Base-by-base conservation (phyloP, 495 filamentous ascomycete genomes). In the Penicillium maclennaniae region DNA sequence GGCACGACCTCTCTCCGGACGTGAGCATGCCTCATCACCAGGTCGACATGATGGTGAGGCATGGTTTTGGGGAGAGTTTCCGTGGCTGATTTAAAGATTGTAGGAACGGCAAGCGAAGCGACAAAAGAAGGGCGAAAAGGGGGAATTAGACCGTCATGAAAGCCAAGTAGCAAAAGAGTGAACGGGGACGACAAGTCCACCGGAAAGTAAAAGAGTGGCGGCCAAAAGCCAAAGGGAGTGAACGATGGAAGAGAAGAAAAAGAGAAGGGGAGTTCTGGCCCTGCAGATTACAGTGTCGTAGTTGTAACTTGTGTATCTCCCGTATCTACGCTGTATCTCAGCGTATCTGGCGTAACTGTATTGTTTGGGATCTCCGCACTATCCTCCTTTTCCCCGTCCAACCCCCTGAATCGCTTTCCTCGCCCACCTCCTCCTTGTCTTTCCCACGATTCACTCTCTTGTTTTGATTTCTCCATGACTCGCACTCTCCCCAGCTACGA, bases 41-140 rank as follows among this genome's bases (percentile, higher is more conserved):
- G 34, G 36, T 67, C 49, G 53, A 56, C 59, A 68, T 72, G 65
- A 49, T 60, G 61, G 45, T 63, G 62, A 61, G 67, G 65, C 70
- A 70, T 74, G 45, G 39, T 65, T 43, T 51, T 44, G 28, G 44
- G 20, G n/a, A 25, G 40, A 23, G 47, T n/a, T 23, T 42, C 43
- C 51, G 38, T 7, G 48, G 25, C 1, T 12, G 19, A 20, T 40
- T 10, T 17, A 40, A 16, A 40, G 38, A 40, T 16, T 7, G 23
- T 23, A 23, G 23, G 38, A 40, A 16, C 43, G 46, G 39, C 27
- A 34, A 10, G 42, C 46, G 56, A 50, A 47, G 39, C n/a, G 51
- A 34, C 10, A 45, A n/a, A 41, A 19, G 40, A 25, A 26, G 28
- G 41, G 49, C 41, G 34, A 51, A 20, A 20, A 57, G 41, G 56